These are phyloP conservation scores for Chlorella sorokiniana DNA, from an alignment of 139 green algal genomes.

Conservation along the genomic window DNA sequence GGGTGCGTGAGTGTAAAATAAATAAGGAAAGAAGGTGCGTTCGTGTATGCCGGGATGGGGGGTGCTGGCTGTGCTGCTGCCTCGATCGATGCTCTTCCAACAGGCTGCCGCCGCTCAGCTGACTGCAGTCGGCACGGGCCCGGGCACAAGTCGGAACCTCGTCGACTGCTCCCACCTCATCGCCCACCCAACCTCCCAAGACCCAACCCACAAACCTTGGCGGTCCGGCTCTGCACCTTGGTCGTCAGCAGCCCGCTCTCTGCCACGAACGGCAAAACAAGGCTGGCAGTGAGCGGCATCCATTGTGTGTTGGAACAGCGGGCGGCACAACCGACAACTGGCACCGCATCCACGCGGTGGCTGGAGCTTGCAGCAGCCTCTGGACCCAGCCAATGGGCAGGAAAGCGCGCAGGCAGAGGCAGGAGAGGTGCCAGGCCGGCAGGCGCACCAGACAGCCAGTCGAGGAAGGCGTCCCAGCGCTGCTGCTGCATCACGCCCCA, in stretches of 20 bases:
- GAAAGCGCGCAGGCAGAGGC: background rate
- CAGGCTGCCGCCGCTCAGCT: too few relatives aligned
- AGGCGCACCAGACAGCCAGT: constrained; percentile 69
- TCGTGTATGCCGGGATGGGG: too few relatives aligned
- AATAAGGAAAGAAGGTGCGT: background rate
- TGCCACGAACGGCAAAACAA: background rate
- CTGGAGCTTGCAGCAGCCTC: too few relatives aligned
- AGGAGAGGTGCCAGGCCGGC: too few relatives aligned
- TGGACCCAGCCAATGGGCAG: background rate
- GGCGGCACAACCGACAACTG: too few relatives aligned
- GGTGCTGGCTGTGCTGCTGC: background rate
- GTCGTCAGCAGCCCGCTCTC: background rate
- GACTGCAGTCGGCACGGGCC: too few relatives aligned
- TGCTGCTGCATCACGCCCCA: constrained; percentile 56
- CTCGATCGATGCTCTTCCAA: too few relatives aligned
- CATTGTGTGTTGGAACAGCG: too few relatives aligned
- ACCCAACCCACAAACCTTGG: background rate
- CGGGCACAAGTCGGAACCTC: too few relatives aligned
- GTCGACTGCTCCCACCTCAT: too few relatives aligned
- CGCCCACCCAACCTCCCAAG: too few relatives aligned
- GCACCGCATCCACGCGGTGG: too few relatives aligned
- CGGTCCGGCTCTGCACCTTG: background rate
- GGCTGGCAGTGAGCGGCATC: background rate
- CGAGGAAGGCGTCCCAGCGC: constrained; percentile 73
- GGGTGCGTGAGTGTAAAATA: background rate